A percentile compares a stretch with the other conserved stretches of the same genome.
Evolutionary conservation across 345 rosid genomes (phyloP).

Genomic region (Salix caprea): DNA sequence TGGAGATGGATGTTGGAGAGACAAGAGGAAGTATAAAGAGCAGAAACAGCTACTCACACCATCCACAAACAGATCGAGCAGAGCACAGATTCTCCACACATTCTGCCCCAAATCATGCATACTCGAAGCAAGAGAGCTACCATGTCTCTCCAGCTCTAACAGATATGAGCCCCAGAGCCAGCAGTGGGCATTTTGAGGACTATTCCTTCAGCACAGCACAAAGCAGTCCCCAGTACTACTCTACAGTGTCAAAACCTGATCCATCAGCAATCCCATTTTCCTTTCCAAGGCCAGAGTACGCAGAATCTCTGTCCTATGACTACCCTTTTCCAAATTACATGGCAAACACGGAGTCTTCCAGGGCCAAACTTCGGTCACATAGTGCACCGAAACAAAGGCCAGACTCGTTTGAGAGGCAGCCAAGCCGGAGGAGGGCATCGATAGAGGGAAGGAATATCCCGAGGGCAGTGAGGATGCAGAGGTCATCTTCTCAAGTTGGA

Average conservation of each 20-base stretch:
- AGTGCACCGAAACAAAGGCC: constrained; percentile 44
- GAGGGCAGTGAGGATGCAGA: constrained; percentile 70
- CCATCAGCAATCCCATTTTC: constrained; percentile 39
- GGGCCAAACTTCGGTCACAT: constrained; percentile 21
- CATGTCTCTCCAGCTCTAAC: constrained; percentile 54
- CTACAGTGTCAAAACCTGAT: constrained; percentile 58
- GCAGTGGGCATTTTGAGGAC: constrained; percentile 76
- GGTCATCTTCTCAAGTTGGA: constrained; percentile 80
- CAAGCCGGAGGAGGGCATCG: constrained; percentile 54
- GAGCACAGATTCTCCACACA: constrained; percentile 36
- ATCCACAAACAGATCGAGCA: constrained; percentile 25
- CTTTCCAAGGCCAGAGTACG: constrained; percentile 35
- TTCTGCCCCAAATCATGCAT: constrained; percentile 15
- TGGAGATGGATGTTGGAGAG: constrained; percentile 67
- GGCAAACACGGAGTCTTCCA: constrained; percentile 27
- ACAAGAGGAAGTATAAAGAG: constrained; percentile 33
- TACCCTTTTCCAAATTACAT: constrained; percentile 59
- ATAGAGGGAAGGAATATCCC: constrained; percentile 77
- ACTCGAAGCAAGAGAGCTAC: constrained; percentile 31
- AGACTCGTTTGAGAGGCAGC: constrained; percentile 66
- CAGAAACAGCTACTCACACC: constrained; percentile 42
- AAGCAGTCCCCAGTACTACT: constrained; percentile 64
- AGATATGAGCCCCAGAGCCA: constrained; percentile 69
- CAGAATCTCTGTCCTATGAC: constrained; percentile 44
- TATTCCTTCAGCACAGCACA: constrained; percentile 52